Conservation (phyloP, 805 yeast species). For the Wickerhamia fluorescens region DNA sequence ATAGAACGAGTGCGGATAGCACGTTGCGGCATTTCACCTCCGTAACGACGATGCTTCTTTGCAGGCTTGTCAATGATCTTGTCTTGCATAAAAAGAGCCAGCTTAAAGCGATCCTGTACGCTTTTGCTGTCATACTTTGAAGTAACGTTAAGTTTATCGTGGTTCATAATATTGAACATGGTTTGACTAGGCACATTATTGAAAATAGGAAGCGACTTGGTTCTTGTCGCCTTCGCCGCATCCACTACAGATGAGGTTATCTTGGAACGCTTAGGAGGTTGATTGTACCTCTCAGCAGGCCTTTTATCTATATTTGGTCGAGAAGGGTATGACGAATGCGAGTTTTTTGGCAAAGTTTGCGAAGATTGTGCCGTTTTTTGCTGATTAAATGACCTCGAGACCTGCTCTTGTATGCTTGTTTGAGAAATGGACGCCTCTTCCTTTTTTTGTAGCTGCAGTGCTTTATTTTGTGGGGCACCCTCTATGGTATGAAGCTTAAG, state of each 20-base stretch:
- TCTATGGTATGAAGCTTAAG: conserved; percentile 41
- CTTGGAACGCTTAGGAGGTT: conserved; percentile 4
- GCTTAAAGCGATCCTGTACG: conserved; percentile 38
- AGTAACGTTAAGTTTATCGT: conserved; percentile 32
- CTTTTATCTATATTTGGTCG: conserved; percentile 7
- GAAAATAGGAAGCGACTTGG: conserved; percentile 37
- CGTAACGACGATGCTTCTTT: conserved; percentile 15
- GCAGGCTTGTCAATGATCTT: conserved; percentile 35
- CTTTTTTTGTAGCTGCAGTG: background rate
- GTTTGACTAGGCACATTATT: conserved; percentile 33
- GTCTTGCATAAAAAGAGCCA: conserved; percentile 38
- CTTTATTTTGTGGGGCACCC: conserved; percentile 3
- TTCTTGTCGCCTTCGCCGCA: conserved; percentile 37
- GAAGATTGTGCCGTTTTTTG: background rate
- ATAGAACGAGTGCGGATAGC: conserved; percentile 39
- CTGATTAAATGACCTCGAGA: background rate
- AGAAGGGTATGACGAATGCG: background rate
- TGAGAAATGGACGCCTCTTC: conserved; percentile 1
- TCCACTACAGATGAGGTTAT: conserved; percentile 6
- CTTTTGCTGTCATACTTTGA: conserved; percentile 34
- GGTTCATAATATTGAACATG: conserved; percentile 34
- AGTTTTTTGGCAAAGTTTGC: background rate
- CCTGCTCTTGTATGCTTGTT: background rate
- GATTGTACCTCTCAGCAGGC: no score
- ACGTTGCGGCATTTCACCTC: conserved; percentile 19